These are phyloP conservation scores for Alternaria gansuensis DNA, from an alignment of 2,329 filamentous ascomycete species.

Conservation along the genomic window DNA sequence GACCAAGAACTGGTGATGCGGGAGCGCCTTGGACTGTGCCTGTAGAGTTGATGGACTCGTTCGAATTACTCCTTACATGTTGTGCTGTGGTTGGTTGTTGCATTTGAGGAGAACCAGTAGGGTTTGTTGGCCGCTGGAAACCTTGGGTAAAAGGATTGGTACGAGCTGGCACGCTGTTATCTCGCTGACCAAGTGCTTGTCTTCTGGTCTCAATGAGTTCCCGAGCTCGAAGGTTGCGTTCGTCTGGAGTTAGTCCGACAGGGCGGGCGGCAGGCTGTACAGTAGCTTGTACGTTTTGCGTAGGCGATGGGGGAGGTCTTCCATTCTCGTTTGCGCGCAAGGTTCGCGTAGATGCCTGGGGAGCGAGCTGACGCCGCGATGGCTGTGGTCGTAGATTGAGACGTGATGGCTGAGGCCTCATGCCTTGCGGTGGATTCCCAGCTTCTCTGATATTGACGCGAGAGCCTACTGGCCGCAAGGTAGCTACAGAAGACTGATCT, in stretches of 20 bases:
- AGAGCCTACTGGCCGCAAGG: conserved; percentile 47
- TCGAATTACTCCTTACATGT: conserved; percentile 46
- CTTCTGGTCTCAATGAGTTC: conserved; percentile 51
- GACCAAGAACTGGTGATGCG: conserved; percentile 42
- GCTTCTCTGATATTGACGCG: conserved; percentile 48
- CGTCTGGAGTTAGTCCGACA: conserved; percentile 45
- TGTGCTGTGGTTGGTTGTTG: conserved; percentile 26
- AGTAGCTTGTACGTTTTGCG: conserved; percentile 26
- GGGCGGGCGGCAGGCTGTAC: conserved; percentile 34
- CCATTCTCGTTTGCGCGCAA: conserved; percentile 48
- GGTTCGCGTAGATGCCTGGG: conserved; percentile 50
- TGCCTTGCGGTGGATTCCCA: conserved; percentile 34
- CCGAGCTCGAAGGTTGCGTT: conserved; percentile 46
- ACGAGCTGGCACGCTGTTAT: conserved; percentile 37
- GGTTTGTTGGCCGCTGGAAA: conserved; percentile 41
- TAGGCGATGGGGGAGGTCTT: conserved; percentile 43
- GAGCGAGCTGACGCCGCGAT: conserved; percentile 48
- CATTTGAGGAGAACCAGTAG: conserved; percentile 29
- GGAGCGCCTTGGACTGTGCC: conserved; percentile 39
- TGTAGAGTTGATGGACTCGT: conserved; percentile 47
- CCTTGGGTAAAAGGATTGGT: conserved; percentile 51
- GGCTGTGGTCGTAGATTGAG: conserved; percentile 49
- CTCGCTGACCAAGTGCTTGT: conserved; percentile 43
- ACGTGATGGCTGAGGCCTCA: conserved; percentile 50
- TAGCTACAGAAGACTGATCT: conserved; percentile 53